These are phyloP conservation scores for Claviceps digitariae DNA, from an alignment of 2,329 filamentous ascomycete species.

Conservation along the genomic window DNA sequence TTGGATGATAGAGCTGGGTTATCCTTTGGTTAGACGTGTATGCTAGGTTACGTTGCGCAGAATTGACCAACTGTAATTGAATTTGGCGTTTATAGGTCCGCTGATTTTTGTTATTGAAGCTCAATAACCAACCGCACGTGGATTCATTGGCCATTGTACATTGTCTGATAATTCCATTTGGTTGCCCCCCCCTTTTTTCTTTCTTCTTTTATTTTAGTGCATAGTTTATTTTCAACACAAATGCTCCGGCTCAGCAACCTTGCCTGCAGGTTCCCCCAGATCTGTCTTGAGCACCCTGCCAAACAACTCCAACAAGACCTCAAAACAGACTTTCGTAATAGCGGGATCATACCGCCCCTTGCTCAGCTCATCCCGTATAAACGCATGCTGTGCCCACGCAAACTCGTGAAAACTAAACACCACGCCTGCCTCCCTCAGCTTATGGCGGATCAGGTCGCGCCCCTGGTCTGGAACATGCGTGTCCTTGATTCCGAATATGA, in stretches of 20 bases:
- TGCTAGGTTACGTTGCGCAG: neutral
- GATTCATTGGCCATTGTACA: neutral
- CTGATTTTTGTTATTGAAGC: neutral
- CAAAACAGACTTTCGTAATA: constrained; percentile 76
- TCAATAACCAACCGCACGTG: neutral
- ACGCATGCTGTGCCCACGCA: constrained; percentile 90
- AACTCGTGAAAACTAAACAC: constrained; percentile 76
- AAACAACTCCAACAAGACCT: constrained; percentile 80
- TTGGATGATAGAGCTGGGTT: neutral
- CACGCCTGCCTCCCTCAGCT: constrained; percentile 61
- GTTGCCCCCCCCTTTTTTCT: no score
- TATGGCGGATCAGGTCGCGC: constrained; percentile 69
- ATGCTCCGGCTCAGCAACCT: constrained; percentile 52
- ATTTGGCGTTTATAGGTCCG: no score
- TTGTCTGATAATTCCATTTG: neutral
- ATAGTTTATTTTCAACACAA: constrained; percentile 38
- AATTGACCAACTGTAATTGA: neutral
- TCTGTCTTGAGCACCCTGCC: constrained; percentile 65
- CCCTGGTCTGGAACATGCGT: constrained; percentile 78
- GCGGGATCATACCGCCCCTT: constrained; percentile 91
- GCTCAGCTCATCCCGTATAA: constrained; percentile 82
- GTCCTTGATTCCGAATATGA: constrained; percentile 89
- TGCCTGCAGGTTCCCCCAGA: constrained; percentile 53
- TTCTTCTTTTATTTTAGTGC: neutral
- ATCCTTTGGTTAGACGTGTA: neutral